Base-by-base conservation (phyloP, 2,329 filamentous ascomycete species). In the Domatiomyces globalis region DNA sequence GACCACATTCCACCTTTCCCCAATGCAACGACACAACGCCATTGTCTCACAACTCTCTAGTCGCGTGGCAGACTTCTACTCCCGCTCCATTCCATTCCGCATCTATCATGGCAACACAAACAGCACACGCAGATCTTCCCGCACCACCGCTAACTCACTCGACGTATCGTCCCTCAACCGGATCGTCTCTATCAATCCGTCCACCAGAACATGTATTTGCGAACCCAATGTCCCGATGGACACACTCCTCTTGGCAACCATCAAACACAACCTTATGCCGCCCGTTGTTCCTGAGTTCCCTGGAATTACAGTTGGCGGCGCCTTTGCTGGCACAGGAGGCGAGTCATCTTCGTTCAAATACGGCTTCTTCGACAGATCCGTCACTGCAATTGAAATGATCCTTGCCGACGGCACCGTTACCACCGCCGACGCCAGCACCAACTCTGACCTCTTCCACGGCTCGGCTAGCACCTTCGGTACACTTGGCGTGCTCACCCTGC, bases 161-260 rank as follows among this genome's bases (percentile, higher is more conserved):
- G 82, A 87, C 64, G 87, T 82, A 39, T 83, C 80, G 65, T 62
- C 63, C 3, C 74, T 89, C 8, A 74, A 71, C 56, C 73, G 77
- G 63, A 76, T 89, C 15, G 69, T 89, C 8, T 66, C 71, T 7
- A 69, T 89, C 46, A 75, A 87, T 61, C 64, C 59, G 0, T 59
- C 66, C 1, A 63, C 63, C 5, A 74, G 72, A 56, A 81, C 75
- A 2, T 83, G 76, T 5, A 65, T 83, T n/a, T 79, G 83, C 1
- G 81, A 85, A 65, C 81, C 82, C 2, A 85, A 84, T 58, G 82
- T 85, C 5, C 70, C 80, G 1, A 84, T 85, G 80, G 81, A 84
- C 56, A 64, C 65, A 0, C 73, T 85, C 6, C 75, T 83, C 10
- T 72, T 74, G 49, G 76, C 74, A 2, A 78, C 80, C 0, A 60